Evolutionary conservation across 768 basidiomycete species (phyloP), one percentile per base, ranked within the genome.

Genomic region (Tremella fuciformis): DNA sequence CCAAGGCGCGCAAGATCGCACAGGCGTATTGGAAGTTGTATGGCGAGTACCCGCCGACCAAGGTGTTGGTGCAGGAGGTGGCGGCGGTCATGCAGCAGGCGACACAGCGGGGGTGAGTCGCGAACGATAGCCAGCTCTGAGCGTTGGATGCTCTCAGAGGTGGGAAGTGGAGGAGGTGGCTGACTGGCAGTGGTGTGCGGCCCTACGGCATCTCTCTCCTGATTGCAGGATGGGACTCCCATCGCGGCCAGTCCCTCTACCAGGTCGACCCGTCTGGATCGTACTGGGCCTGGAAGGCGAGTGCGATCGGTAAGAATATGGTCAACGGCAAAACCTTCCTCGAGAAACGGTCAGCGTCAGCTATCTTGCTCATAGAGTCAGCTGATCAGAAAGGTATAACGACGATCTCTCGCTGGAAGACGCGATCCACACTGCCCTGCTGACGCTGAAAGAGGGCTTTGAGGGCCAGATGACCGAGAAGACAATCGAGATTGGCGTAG

Each of bases 401-500:
- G 94, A 99, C 79, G 94, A 98, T 74, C 94, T 99, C 76, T 96
- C 92, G 70, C 81, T 98, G 58, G 94, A 97, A 79, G 96, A 97
- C 77, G 96, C 94, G 34, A 98, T 98, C 65, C 96, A 99, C 78
- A 99, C 96, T 13, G 96, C 96, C 34, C 84, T 99, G 25, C 80
- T 99, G 65, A 99, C 96, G 37, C 81, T 98, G 65, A 98, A 99
- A 80, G 96, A 98, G 79, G 93, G 96, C 2, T 99, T 98, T 70
- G 96, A 99, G 78, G 96, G 96, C n/a, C 90, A 97, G 75, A 97
- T 99, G 94, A 97, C 94, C 25, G 96, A 97, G 80, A 93, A 96
- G 81, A 99, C 96, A 47, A 96, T 99, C 73, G 96, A 99, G 80
- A 91, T 99, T 52, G 96, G 96, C 34, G 86, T 99, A 40, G 84